A percentile compares a stretch with the other conserved stretches of the same genome.
Evolutionary conservation across 1,284 basidiomycete species (phyloP).

Genomic region (Cryptococcus sp.): DNA sequence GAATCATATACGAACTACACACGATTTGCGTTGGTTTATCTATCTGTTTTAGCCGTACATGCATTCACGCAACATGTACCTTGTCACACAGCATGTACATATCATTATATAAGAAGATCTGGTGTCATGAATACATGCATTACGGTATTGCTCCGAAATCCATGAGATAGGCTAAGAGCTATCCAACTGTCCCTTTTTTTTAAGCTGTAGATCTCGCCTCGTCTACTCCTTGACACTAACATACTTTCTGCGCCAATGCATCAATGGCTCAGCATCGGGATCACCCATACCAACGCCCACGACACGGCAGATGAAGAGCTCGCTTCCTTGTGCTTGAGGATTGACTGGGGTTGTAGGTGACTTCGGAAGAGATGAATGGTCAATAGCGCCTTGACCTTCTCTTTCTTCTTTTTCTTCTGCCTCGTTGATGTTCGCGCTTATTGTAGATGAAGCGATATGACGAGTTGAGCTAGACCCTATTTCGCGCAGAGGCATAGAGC

Average conservation of each 20-base stretch:
- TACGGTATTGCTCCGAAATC: too few relatives aligned
- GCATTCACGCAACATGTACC: too few relatives aligned
- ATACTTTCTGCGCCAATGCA: slow-evolving; percentile 43
- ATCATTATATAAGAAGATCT: too few relatives aligned
- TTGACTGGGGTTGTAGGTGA: background rate
- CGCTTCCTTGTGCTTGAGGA: slow-evolving; percentile 33
- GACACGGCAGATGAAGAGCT: slow-evolving; percentile 51
- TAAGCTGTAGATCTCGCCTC: background rate
- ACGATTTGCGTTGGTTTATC: too few relatives aligned
- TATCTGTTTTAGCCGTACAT: too few relatives aligned
- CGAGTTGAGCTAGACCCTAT: too few relatives aligned
- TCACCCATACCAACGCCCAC: slow-evolving; percentile 27
- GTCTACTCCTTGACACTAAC: slow-evolving; percentile 19
- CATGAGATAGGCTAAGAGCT: background rate
- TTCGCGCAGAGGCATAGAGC: too few relatives aligned
- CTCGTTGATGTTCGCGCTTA: background rate
- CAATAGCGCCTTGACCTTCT: background rate
- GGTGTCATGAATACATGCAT: too few relatives aligned
- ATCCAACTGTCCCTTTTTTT: background rate
- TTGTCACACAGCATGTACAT: too few relatives aligned
- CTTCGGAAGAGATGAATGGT: background rate
- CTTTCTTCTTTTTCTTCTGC: slow-evolving; percentile 1
- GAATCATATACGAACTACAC: too few relatives aligned
- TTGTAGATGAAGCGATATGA: too few relatives aligned
- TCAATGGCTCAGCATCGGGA: slow-evolving; percentile 27